Conservation (phyloP, 179 eudicot genomes). For the Actinidia arguta region DNA sequence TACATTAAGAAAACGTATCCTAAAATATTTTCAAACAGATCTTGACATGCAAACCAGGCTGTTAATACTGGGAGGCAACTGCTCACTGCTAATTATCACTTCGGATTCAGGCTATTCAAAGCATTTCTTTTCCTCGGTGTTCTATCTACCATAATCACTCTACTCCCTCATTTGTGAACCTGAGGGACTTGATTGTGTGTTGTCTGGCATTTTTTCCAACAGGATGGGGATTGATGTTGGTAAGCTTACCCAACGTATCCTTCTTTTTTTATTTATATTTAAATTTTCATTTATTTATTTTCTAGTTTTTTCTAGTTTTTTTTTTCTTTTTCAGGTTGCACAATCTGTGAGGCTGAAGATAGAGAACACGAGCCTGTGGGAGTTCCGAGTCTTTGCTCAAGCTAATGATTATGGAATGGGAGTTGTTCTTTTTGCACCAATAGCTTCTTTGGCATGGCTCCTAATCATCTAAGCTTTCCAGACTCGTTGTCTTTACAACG, state of each 20-base stretch:
- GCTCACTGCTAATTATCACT: constrained; percentile 79
- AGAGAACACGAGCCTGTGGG: constrained; percentile 70
- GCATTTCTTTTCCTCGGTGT: constrained; percentile 78
- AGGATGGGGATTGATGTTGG: constrained; percentile 96
- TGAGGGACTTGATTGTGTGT: constrained; percentile 82
- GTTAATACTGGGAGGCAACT: constrained; percentile 70
- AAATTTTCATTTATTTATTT: too few relatives aligned
- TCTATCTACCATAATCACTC: constrained; percentile 63
- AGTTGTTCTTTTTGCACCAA: constrained; percentile 73
- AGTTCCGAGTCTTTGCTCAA: constrained; percentile 72
- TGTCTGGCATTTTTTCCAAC: constrained; percentile 94
- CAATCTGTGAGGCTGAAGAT: constrained; percentile 77
- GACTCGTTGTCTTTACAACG: constrained; percentile 93
- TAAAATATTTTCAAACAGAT: too few relatives aligned
- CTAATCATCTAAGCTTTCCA: constrained; percentile 91
- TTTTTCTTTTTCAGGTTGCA: constrained; percentile 52
- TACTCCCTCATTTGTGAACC: constrained; percentile 70
- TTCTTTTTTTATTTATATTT: not conserved
- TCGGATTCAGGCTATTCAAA: constrained; percentile 88
- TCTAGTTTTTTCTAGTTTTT: too few relatives aligned
- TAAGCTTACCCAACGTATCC: constrained; percentile 39
- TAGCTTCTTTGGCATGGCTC: constrained; percentile 91
- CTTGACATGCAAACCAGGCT: constrained; percentile 43
- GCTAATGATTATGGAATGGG: constrained; percentile 93
- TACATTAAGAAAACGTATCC: too few relatives aligned